phyloP scores from a whole-genome alignment of 768 basidiomycete species.

The Boletus rubropictus region DNA sequence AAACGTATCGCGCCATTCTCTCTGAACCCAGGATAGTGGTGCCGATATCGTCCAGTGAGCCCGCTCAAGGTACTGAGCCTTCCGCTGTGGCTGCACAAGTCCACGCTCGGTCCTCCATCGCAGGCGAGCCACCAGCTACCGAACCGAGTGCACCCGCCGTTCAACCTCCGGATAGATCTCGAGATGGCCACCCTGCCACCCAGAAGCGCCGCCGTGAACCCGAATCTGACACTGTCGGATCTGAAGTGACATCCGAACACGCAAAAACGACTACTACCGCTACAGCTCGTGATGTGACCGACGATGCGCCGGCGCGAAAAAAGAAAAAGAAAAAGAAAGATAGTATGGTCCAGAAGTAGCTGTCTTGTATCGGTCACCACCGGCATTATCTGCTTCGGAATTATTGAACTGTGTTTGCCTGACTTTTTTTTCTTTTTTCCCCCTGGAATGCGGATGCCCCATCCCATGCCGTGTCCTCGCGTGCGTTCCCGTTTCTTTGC shows the following conservation, averaged over 20 bases:
- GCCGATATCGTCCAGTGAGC: conserved; percentile 26
- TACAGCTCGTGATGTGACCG: not conserved
- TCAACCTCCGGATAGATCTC: not conserved
- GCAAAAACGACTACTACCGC: not conserved
- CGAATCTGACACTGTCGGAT: conserved; percentile 2
- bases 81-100: not conserved
- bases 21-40: conserved; percentile 69
- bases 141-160: not conserved
- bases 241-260: not conserved
- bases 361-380: no score
- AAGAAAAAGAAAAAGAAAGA: conserved; percentile 20
- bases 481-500: no score
- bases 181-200: not conserved
- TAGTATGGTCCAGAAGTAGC: conserved; percentile 1
- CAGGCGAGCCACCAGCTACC: not conserved
- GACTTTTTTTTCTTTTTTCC: no score
- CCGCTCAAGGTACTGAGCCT: not conserved
- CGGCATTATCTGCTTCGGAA: no score
- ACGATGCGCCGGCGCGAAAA: conserved; percentile 15
- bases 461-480: no score
- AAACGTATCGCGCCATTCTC: conserved; percentile 72
- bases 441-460: no score
- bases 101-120: not conserved
- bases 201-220: conserved; percentile 23
- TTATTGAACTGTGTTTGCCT: no score